These are phyloP conservation scores for Gaeumannomyces tritici DNA, from an alignment of 2,329 filamentous ascomycete genomes.

Conservation along the genomic window DNA sequence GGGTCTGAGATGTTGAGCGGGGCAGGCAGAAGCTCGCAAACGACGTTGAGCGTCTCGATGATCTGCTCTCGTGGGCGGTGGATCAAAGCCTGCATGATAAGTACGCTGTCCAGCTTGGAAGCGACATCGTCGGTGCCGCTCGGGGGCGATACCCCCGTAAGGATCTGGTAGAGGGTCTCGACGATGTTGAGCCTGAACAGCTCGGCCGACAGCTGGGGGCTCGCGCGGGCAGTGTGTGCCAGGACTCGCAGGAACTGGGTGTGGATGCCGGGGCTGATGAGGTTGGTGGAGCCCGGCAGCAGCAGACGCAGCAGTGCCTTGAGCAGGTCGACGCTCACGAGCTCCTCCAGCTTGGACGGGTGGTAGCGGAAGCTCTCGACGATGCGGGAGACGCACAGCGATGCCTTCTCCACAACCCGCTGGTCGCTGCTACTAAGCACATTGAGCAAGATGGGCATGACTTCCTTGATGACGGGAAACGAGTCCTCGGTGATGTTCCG, in stretches of 20 bases:
- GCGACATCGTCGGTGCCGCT: conserved; percentile 66
- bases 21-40: conserved; percentile 84
- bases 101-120: conserved; percentile 85
- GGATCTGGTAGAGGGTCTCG: conserved; percentile 92
- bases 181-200: conserved; percentile 95
- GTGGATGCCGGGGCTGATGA: conserved; percentile 89
- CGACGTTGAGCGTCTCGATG: conserved; percentile 92
- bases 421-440: conserved; percentile 90
- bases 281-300: conserved; percentile 86
- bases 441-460: conserved; percentile 90
- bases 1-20: conserved; percentile 48
- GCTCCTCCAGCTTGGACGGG: conserved; percentile 78
- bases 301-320: conserved; percentile 78
- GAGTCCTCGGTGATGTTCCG: conserved; percentile 92
- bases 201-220: conserved; percentile 77
- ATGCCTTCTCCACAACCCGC: conserved; percentile 93
- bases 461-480: conserved; percentile 82
- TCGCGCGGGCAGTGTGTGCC: conserved; percentile 81
- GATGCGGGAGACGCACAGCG: conserved; percentile 87
- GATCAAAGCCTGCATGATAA: conserved; percentile 98
- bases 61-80: conserved; percentile 93
- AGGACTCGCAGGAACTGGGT: conserved; percentile 92
- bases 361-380: conserved; percentile 95
- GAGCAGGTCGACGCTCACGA: conserved; percentile 81
- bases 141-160: conserved; percentile 91